Conservation (phyloP, 495 filamentous ascomycete species). For the Penicillium ochrochloron region DNA sequence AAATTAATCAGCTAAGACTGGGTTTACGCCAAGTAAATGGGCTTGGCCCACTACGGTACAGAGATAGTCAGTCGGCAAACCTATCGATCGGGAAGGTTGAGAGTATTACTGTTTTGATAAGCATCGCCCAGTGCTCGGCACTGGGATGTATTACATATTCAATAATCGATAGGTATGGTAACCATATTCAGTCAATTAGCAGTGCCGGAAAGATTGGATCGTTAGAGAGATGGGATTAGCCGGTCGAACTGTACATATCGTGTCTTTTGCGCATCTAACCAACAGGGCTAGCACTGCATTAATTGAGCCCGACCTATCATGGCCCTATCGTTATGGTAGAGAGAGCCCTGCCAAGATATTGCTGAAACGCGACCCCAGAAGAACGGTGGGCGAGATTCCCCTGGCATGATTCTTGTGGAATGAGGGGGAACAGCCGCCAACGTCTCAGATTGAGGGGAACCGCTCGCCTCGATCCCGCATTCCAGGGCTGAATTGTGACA, state of each 20-base stretch:
- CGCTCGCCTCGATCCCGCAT: background rate
- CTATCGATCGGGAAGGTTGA: background rate
- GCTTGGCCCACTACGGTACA: background rate
- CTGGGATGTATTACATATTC: too few relatives aligned
- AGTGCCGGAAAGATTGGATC: too few relatives aligned
- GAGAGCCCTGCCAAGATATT: slow-evolving; percentile 1
- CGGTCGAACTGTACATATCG: background rate
- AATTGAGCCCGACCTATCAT: background rate
- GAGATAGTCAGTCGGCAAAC: background rate
- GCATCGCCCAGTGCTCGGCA: background rate
- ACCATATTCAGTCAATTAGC: too few relatives aligned
- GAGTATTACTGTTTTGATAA: background rate
- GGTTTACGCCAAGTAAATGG: background rate
- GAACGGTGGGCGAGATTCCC: slow-evolving; percentile 1
- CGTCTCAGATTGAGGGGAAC: slow-evolving; percentile 26
- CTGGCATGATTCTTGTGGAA: slow-evolving; percentile 7
- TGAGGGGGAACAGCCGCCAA: slow-evolving; percentile 22
- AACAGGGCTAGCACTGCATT: background rate
- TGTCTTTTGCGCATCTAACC: background rate
- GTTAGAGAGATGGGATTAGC: background rate
- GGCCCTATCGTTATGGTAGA: background rate
- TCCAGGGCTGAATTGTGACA: background rate
- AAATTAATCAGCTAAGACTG: background rate
- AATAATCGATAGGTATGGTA: too few relatives aligned
- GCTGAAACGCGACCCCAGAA: slow-evolving; percentile 2